Evolutionary conservation across 192 early-diverging fungal genomes (phyloP).

Genomic region (Backusella tarrabulga): DNA sequence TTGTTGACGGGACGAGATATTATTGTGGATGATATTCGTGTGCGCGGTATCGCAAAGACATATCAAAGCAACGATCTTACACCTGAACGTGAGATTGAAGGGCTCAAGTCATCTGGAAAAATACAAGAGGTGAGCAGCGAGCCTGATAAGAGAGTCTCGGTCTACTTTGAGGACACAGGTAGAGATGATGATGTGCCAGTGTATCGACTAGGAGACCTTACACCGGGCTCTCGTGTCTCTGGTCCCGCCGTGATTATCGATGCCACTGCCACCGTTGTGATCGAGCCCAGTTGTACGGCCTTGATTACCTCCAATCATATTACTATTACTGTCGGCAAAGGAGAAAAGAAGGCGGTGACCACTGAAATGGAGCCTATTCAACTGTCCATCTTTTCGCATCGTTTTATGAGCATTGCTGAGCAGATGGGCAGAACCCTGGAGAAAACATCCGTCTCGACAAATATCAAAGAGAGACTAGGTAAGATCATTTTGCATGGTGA

Average conservation of each 20-base stretch:
- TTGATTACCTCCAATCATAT: conserved; percentile 71
- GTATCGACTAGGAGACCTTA: conserved; percentile 62
- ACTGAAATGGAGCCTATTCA: conserved; percentile 84
- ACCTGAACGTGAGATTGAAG: conserved; percentile 40
- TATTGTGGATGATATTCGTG: conserved; percentile 89
- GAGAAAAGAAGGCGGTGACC: conserved; percentile 38
- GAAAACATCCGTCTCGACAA: conserved; percentile 93
- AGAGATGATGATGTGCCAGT: conserved; percentile 68
- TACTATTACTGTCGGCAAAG: conserved; percentile 51
- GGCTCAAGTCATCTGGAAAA: conserved; percentile 21
- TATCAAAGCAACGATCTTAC: conserved; percentile 30
- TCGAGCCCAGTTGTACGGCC: conserved; percentile 80
- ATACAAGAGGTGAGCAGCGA: conserved; percentile 17
- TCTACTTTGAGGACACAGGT: conserved; percentile 76
- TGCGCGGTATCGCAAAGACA: conserved; percentile 77
- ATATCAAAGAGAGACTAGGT: conserved; percentile 93
- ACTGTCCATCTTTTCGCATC: conserved; percentile 89
- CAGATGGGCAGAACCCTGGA: conserved; percentile 96
- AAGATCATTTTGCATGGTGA: too few relatives aligned
- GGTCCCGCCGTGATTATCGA: conserved; percentile 95
- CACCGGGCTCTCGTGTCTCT: conserved; percentile 61
- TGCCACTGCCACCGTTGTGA: conserved; percentile 80
- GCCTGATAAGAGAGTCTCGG: conserved; percentile 45
- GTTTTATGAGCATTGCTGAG: conserved; percentile 98
- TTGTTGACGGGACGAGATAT: conserved; percentile 77